phyloP scores from a whole-genome alignment of 2,329 filamentous ascomycete species.

The Nigrograna mackinnonii region DNA sequence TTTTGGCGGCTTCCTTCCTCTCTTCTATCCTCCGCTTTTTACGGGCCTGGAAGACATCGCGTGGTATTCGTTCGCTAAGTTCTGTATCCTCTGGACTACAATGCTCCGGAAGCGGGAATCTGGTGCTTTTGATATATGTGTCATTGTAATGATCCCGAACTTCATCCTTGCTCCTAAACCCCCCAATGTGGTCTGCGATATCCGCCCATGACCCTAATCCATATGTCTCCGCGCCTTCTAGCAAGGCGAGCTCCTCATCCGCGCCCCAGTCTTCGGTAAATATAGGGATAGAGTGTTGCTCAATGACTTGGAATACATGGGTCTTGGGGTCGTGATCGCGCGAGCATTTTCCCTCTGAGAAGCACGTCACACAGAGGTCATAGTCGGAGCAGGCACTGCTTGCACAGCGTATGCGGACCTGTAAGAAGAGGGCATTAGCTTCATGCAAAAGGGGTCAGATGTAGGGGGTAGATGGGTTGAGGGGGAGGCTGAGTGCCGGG shows the following conservation, averaged over 20 bases:
- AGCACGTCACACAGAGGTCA: constrained; percentile 95
- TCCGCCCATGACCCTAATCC: constrained; percentile 97
- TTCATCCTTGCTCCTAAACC: constrained; percentile 92
- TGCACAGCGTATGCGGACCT: constrained; percentile 96
- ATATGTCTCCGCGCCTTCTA: constrained; percentile 96
- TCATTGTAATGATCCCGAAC: constrained; percentile 91
- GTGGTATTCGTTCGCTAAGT: constrained; percentile 77
- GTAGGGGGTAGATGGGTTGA: constrained; percentile 2
- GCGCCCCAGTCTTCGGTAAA: constrained; percentile 95
- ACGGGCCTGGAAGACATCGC: constrained; percentile 88
- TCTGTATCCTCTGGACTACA: constrained; percentile 82
- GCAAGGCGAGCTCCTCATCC: constrained; percentile 89
- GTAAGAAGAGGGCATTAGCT: constrained; percentile 6
- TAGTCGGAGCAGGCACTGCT: constrained; percentile 85
- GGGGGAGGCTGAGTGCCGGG: not conserved
- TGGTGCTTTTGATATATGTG: constrained; percentile 80
- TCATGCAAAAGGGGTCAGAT: too few species aligned
- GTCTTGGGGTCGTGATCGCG: constrained; percentile 84
- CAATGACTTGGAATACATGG: constrained; percentile 90
- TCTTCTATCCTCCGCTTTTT: constrained; percentile 96
- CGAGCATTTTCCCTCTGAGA: constrained; percentile 77
- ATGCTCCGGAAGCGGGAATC: constrained; percentile 84
- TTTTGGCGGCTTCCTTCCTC: constrained; percentile 83
- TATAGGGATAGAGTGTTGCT: constrained; percentile 97
- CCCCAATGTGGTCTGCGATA: constrained; percentile 96